These are phyloP conservation scores for Hypoxylon cercidicola DNA, from an alignment of 495 filamentous ascomycete genomes.

Conservation along the genomic window DNA sequence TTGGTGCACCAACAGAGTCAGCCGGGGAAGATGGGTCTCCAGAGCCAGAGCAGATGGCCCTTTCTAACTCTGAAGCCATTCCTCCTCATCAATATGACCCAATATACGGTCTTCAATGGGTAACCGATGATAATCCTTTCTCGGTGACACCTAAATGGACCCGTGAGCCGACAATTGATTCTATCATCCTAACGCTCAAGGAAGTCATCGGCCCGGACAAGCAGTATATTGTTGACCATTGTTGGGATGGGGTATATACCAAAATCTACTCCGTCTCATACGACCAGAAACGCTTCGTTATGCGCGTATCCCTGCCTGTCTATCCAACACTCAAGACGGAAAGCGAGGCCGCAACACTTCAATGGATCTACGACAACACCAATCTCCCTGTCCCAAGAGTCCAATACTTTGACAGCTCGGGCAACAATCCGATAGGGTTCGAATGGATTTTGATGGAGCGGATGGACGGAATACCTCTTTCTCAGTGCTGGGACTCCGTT, in stretches of 20 bases:
- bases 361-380: slow-evolving; percentile 57
- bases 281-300: slow-evolving; percentile 45
- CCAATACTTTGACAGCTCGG: slow-evolving; percentile 57
- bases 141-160: slow-evolving; percentile 31
- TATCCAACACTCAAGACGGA: slow-evolving; percentile 61
- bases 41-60: neutral
- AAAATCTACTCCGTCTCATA: slow-evolving; percentile 52
- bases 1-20: slow-evolving; percentile 11
- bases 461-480: slow-evolving; percentile 55
- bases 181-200: slow-evolving; percentile 30
- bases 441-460: slow-evolving; percentile 70
- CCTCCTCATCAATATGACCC: slow-evolving; percentile 4
- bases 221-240: slow-evolving; percentile 23
- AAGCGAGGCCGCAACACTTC: slow-evolving; percentile 67
- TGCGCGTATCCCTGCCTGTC: slow-evolving; percentile 66
- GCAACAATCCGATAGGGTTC: slow-evolving; percentile 60
- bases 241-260: slow-evolving; percentile 45
- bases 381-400: slow-evolving; percentile 63
- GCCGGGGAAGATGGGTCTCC: neutral
- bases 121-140: neutral
- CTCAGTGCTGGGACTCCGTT: slow-evolving; percentile 55
- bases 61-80: neutral
- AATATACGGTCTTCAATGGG: slow-evolving; percentile 33
- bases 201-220: slow-evolving; percentile 8
- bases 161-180: slow-evolving; percentile 31